Percentiles rank a stretch among this genome's conserved stretches.
phyloP scores from a whole-genome alignment of 805 yeast genomes.

The Grigorovia humatica region DNA sequence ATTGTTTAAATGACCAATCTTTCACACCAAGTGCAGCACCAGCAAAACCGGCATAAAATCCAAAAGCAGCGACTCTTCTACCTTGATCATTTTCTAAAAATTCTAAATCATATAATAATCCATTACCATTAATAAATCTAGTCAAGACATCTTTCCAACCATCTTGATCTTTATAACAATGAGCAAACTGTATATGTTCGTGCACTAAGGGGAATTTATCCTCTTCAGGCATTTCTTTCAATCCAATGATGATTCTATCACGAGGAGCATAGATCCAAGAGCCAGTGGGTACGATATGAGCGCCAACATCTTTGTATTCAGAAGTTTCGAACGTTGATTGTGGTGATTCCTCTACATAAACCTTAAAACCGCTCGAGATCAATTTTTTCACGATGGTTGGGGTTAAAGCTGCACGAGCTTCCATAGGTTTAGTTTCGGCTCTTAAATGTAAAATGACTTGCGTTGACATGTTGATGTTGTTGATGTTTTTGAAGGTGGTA shows the following conservation, averaged over 20 bases:
- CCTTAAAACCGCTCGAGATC: conserved; percentile 76
- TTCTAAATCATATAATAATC: conserved; percentile 86
- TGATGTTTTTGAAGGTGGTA: neutral
- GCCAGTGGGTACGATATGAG: conserved; percentile 81
- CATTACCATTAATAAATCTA: conserved; percentile 87
- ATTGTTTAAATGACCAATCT: conserved; percentile 90
- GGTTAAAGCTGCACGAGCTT: conserved; percentile 94
- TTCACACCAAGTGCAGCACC: conserved; percentile 95
- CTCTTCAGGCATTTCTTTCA: conserved; percentile 90
- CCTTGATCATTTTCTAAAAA: conserved; percentile 90
- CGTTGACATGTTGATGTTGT: neutral
- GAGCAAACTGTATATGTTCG: conserved; percentile 97
- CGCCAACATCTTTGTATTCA: conserved; percentile 77
- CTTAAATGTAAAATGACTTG: conserved; percentile 70
- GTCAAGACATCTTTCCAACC: conserved; percentile 91
- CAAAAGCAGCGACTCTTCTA: conserved; percentile 98
- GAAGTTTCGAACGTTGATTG: conserved; percentile 69
- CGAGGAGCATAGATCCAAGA: conserved; percentile 90
- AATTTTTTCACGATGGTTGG: conserved; percentile 82
- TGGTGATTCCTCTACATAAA: conserved; percentile 78
- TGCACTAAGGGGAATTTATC: conserved; percentile 85
- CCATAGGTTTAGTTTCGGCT: conserved; percentile 95
- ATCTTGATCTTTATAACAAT: conserved; percentile 93
- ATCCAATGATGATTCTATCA: conserved; percentile 82
- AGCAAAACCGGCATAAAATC: conserved; percentile 99